Percentiles rank a stretch among this genome's conserved stretches.
phyloP scores from a whole-genome alignment of 2,329 filamentous ascomycete genomes.

The Exophiala xenobiotica region DNA sequence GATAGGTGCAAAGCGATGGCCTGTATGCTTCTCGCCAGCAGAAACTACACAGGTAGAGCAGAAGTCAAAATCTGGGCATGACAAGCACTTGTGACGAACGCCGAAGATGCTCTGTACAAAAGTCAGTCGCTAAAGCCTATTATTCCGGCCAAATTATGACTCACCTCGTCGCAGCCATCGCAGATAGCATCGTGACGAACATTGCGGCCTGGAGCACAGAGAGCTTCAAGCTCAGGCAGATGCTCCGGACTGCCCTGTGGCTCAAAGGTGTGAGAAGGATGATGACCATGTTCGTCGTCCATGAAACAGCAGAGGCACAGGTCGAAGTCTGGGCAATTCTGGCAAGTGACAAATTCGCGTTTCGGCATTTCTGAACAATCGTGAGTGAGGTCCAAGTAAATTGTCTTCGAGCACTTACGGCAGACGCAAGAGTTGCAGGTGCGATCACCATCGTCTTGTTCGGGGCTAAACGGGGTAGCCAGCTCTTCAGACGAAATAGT shows the following conservation, averaged over 20 bases:
- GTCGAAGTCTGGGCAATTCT: conserved; percentile 83
- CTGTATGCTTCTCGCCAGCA: conserved; percentile 69
- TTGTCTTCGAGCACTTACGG: conserved; percentile 43
- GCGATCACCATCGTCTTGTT: conserved; percentile 35
- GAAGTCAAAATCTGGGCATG: conserved; percentile 97
- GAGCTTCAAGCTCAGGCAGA: conserved; percentile 60
- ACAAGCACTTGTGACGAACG: conserved; percentile 91
- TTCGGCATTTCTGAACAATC: conserved; percentile 64
- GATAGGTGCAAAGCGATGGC: conserved; percentile 84
- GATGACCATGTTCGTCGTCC: conserved; percentile 78
- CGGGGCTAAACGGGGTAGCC: conserved; percentile 19
- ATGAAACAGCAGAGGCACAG: conserved; percentile 82
- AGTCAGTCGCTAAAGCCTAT: background rate
- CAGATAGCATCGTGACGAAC: conserved; percentile 84
- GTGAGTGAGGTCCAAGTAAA: conserved; percentile 30
- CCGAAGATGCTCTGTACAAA: conserved; percentile 70
- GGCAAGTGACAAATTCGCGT: conserved; percentile 80
- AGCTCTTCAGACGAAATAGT: conserved; percentile 23
- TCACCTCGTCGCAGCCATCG: conserved; percentile 80
- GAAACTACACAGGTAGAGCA: conserved; percentile 72
- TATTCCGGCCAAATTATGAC: conserved; percentile 8
- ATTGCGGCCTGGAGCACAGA: conserved; percentile 77
- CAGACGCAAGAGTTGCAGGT: conserved; percentile 66
- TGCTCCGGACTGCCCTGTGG: conserved; percentile 65
- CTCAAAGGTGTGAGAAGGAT: conserved; percentile 79